These are phyloP conservation scores for Pichia insulana DNA, from an alignment of 805 yeast species.

Conservation along the genomic window DNA sequence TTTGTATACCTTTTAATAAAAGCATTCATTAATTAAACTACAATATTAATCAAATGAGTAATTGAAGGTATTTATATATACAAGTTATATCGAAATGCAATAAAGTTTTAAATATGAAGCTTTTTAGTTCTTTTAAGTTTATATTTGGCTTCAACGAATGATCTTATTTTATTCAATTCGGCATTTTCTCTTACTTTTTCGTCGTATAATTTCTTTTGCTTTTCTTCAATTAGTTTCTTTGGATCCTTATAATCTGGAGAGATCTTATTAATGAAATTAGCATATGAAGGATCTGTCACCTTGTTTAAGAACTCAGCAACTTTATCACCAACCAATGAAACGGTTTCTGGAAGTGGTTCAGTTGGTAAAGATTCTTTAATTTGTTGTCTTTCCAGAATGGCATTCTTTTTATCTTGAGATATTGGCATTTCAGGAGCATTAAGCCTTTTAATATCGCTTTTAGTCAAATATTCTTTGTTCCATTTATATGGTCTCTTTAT, in stretches of 20 bases:
- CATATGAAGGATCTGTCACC: slow-evolving; percentile 25
- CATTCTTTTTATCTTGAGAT: slow-evolving; percentile 52
- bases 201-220: slow-evolving; percentile 15
- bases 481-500: slow-evolving; percentile 51
- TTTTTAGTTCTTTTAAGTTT: slow-evolving; percentile 16
- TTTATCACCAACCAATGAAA: slow-evolving; percentile 35
- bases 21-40: too few species aligned
- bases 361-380: slow-evolving; percentile 36
- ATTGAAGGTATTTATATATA: not conserved
- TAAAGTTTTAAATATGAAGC: slow-evolving; percentile 7
- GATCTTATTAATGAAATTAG: slow-evolving; percentile 21
- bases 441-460: slow-evolving; percentile 51
- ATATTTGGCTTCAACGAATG: slow-evolving; percentile 14
- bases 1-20: too few species aligned
- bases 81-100: not conserved
- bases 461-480: slow-evolving; percentile 45
- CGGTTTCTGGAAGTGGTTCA: slow-evolving; percentile 33
- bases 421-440: slow-evolving; percentile 73
- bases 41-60: not conserved
- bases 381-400: slow-evolving; percentile 43
- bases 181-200: slow-evolving; percentile 17
- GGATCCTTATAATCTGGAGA: slow-evolving; percentile 19
- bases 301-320: slow-evolving; percentile 30
- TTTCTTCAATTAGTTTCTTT: slow-evolving; percentile 14
- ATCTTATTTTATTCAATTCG: slow-evolving; percentile 15